A percentile compares a stretch with the other conserved stretches of the same genome.
Evolutionary conservation across 805 yeast genomes (phyloP).

Genomic region (Tetrapisispora iriomotensis): DNA sequence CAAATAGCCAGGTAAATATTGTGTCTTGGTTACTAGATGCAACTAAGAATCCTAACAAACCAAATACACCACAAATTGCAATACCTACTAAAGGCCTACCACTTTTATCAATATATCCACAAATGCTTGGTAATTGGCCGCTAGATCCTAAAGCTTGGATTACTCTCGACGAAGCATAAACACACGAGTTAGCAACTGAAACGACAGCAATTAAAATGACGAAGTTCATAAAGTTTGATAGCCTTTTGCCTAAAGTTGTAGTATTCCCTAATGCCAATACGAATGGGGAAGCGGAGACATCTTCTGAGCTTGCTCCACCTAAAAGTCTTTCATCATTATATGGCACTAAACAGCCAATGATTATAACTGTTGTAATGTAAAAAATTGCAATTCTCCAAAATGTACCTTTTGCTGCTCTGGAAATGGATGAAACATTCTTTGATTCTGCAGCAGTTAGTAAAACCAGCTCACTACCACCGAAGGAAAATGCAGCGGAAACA

Average conservation of each 20-base stretch:
- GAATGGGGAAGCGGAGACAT: constrained; percentile 39
- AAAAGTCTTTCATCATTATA: constrained; percentile 38
- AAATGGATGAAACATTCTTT: constrained; percentile 42
- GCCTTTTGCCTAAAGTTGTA: constrained; percentile 33
- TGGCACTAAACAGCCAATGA: constrained; percentile 66
- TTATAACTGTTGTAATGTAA: constrained; percentile 43
- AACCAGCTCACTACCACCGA: constrained; percentile 58
- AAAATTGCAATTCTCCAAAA: constrained; percentile 48
- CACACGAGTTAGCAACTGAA: constrained; percentile 53
- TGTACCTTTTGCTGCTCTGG: constrained; percentile 50
- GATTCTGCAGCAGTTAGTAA: constrained; percentile 70
- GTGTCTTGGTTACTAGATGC: constrained; percentile 50
- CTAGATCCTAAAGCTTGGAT: constrained; percentile 43
- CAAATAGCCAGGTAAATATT: constrained; percentile 66
- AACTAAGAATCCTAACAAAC: constrained; percentile 45
- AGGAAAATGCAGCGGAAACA: constrained; percentile 65
- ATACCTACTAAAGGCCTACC: constrained; percentile 51
- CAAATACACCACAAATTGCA: constrained; percentile 35
- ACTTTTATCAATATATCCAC: constrained; percentile 38
- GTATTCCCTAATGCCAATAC: constrained; percentile 34
- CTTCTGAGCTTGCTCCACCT: constrained; percentile 41
- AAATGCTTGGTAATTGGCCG: constrained; percentile 41
- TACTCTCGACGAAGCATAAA: constrained; percentile 51
- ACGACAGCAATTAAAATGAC: constrained; percentile 49
- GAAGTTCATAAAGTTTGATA: constrained; percentile 46